These are phyloP conservation scores for Helichrysum umbraculigerum DNA, from an alignment of 129 eudicot genomes.

Conservation along the genomic window DNA sequence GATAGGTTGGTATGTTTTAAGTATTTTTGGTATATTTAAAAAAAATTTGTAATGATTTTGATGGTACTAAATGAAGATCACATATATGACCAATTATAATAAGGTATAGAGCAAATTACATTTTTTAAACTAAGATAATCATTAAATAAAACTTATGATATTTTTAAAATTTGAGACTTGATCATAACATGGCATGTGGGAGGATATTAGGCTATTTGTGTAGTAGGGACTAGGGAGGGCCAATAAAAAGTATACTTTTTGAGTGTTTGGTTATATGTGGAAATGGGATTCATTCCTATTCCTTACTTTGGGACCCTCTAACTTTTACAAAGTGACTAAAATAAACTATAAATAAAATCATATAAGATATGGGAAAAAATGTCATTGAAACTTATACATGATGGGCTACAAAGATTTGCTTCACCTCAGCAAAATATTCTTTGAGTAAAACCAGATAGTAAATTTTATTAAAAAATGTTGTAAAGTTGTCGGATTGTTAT, in stretches of 20 bases:
- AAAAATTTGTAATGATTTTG: too few species aligned
- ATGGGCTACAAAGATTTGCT: conserved; percentile 4
- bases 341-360: background rate
- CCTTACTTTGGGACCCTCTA: conserved; percentile 32
- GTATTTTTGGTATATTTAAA: too few species aligned
- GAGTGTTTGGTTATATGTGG: conserved; percentile 30
- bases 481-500: background rate
- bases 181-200: conserved; percentile 34
- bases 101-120: too few species aligned
- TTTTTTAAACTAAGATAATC: background rate
- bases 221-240: conserved; percentile 11
- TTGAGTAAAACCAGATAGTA: background rate
- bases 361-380: conserved; percentile 9
- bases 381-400: conserved; percentile 6
- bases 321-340: conserved; percentile 28
- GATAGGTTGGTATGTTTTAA: too few species aligned
- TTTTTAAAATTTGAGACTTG: background rate
- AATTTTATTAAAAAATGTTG: background rate
- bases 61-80: too few species aligned
- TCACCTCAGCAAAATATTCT: conserved; percentile 5
- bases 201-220: conserved; percentile 26
- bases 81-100: too few species aligned
- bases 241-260: conserved; percentile 16
- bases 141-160: background rate
- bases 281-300: conserved; percentile 34